Conservation (phyloP, 2,329 filamentous ascomycete species). For the Monilinia laxa region DNA sequence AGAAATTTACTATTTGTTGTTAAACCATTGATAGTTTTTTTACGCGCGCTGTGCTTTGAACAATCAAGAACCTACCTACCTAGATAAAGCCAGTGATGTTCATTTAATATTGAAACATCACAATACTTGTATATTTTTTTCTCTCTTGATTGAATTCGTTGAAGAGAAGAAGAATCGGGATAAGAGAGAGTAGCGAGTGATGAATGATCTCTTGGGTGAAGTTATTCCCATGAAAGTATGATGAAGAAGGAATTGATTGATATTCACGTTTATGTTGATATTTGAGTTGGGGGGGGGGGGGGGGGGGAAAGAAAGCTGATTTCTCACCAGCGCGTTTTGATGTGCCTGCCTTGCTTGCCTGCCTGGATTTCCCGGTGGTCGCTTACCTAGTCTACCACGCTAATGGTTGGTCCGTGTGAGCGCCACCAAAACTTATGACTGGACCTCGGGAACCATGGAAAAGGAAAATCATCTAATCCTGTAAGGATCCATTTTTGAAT, state of each 20-base stretch:
- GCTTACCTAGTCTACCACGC: background rate
- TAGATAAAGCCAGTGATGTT: background rate
- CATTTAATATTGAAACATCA: background rate
- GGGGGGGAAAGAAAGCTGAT: background rate
- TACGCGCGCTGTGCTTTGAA: conserved; percentile 2
- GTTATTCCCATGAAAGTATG: conserved; percentile 2
- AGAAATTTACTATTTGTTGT: conserved; percentile 7
- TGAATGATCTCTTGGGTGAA: background rate
- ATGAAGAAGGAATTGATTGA: conserved; percentile 10
- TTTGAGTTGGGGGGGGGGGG: background rate
- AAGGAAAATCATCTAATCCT: background rate
- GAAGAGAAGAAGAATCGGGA: background rate
- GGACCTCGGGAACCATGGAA: background rate
- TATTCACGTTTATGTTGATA: conserved; percentile 12
- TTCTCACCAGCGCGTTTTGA: conserved; percentile 20
- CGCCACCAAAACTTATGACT: conserved; percentile 4
- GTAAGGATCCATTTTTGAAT: background rate
- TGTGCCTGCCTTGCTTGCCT: background rate
- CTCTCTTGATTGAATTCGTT: background rate
- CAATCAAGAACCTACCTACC: background rate
- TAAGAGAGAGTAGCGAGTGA: background rate
- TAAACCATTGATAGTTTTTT: conserved; percentile 21
- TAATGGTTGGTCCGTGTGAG: conserved; percentile 6
- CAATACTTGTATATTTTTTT: background rate
- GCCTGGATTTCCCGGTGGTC: conserved; percentile 20